Evolutionary conservation across 2,329 filamentous ascomycete species (phyloP).

Genomic region (Plectosphaerella plurivora): DNA sequence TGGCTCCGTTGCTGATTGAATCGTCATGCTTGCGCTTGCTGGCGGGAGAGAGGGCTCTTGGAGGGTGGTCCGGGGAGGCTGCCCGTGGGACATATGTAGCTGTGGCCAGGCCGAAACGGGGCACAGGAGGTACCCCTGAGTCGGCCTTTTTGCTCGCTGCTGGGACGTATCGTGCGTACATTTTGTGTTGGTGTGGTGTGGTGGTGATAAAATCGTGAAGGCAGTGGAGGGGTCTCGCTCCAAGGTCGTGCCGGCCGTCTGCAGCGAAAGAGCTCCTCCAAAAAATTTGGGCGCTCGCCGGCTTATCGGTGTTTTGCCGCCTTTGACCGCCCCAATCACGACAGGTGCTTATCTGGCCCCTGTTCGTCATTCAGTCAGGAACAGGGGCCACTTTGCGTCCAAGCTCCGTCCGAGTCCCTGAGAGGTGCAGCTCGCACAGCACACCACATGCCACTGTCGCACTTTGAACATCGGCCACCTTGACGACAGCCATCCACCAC

Average conservation of each 20-base stretch:
- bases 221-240: too few species aligned
- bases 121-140: neutral
- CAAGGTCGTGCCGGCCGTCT: too few species aligned
- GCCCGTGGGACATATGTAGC: neutral
- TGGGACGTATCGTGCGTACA: conserved; percentile 11
- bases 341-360: conserved; percentile 16
- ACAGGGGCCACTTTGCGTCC: neutral
- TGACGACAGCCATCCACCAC: too few species aligned
- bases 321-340: conserved; percentile 22
- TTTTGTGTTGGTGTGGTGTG: conserved; percentile 3
- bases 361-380: neutral
- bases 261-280: conserved; percentile 4
- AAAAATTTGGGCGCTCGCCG: conserved; percentile 28
- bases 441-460: too few species aligned
- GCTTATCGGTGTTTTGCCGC: conserved; percentile 33
- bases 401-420: neutral
- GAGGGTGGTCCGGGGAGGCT: neutral
- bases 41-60: conserved; percentile 1
- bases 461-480: too few species aligned
- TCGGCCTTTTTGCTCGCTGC: conserved; percentile 7
- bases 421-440: too few species aligned
- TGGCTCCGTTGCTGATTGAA: conserved; percentile 19
- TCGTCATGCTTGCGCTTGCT: conserved; percentile 31
- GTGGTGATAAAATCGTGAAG: conserved; percentile 16
- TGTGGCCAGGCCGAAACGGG: neutral